These are phyloP conservation scores for Chenopodium suecicum DNA, from an alignment of 148 eudicot genomes.

Conservation along the genomic window DNA sequence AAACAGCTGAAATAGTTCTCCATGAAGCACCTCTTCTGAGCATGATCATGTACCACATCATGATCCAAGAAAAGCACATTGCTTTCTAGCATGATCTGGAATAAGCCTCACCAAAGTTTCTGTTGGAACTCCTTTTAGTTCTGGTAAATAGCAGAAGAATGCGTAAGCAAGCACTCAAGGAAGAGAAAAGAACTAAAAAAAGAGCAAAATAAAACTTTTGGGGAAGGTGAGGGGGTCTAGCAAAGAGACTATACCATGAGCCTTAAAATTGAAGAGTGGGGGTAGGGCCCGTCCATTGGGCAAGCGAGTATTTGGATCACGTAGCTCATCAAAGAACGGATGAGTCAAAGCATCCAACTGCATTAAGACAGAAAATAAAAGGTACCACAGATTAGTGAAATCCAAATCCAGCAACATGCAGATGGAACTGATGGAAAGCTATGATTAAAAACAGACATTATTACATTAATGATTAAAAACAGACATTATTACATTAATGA, in stretches of 20 bases:
- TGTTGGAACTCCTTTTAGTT: conserved; percentile 60
- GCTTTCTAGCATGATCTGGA: conserved; percentile 85
- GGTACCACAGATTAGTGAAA: not conserved
- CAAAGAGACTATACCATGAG: conserved; percentile 50
- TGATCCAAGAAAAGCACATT: conserved; percentile 46
- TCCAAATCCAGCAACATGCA: not conserved
- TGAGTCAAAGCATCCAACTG: conserved; percentile 71
- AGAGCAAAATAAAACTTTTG: not conserved
- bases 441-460: not conserved
- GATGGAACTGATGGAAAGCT: not conserved
- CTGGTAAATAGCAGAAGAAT: conserved; percentile 38
- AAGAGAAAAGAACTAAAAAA: not conserved
- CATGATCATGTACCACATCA: conserved; percentile 9
- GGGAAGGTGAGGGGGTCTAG: not conserved
- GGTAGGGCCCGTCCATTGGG: conserved; percentile 81
- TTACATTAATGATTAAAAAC: not conserved
- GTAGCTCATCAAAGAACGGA: conserved; percentile 79
- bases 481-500: not conserved
- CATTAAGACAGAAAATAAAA: conserved; percentile 9
- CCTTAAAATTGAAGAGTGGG: conserved; percentile 76
- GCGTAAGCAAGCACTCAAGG: not conserved
- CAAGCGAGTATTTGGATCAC: conserved; percentile 70
- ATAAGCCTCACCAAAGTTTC: conserved; percentile 58
- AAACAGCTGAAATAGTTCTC: conserved; percentile 2
- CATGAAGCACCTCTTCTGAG: not conserved